These are phyloP conservation scores for Amanita fuliginea DNA, from an alignment of 768 basidiomycete species.

Conservation along the genomic window DNA sequence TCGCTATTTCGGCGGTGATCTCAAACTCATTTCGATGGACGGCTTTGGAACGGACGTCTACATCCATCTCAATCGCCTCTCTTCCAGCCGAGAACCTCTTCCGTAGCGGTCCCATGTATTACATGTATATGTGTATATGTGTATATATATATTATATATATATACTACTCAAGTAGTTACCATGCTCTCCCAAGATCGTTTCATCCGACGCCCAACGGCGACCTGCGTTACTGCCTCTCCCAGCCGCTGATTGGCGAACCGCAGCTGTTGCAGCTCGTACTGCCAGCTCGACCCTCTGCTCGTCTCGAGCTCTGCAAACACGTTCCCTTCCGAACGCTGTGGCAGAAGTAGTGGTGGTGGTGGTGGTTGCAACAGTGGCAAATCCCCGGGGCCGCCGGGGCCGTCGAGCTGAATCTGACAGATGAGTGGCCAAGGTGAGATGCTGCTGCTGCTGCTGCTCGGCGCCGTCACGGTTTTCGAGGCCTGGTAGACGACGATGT, in stretches of 20 bases:
- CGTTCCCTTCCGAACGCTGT: slow-evolving; percentile 19
- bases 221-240: slow-evolving; percentile 36
- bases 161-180: not conserved
- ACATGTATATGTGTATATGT: too few species aligned
- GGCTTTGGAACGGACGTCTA: slow-evolving; percentile 78
- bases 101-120: not conserved
- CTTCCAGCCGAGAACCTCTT: not conserved
- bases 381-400: too few species aligned
- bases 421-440: slow-evolving; percentile 25
- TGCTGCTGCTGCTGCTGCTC: slow-evolving; percentile 6
- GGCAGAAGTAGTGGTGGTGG: too few species aligned
- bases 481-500: slow-evolving; percentile 17
- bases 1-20: slow-evolving; percentile 89
- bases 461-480: too few species aligned
- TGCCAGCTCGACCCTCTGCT: slow-evolving; percentile 78
- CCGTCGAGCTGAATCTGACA: slow-evolving; percentile 25
- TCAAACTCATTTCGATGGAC: slow-evolving; percentile 95
- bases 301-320: slow-evolving; percentile 68
- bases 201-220: not conserved
- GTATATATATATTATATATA: not conserved
- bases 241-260: slow-evolving; percentile 57
- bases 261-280: slow-evolving; percentile 81
- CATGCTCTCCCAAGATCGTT: slow-evolving; percentile 1
- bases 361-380: too few species aligned
- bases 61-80: not conserved